Base-by-base conservation (phyloP, 2,329 filamentous ascomycete genomes). In the Hypoxylon sp. region DNA sequence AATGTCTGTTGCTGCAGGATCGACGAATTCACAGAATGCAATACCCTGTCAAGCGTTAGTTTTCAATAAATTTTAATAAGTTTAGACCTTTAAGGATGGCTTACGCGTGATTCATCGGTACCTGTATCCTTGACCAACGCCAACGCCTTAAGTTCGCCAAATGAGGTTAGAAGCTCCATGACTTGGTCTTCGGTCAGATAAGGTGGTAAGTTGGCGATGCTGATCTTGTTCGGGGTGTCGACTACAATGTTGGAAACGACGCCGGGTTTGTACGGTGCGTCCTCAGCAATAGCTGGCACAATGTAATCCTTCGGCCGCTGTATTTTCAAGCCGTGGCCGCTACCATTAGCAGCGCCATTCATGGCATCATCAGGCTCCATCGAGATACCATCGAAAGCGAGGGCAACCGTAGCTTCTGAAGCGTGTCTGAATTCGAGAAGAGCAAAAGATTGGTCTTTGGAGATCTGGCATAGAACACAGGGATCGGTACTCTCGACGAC, bases 291-390 rank as follows among this genome's bases (percentile, higher is more conserved):
- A 13, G 92, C 90, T 9, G 95, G 95, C 58, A 97, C 94, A 74
- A 98, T 97, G 80, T 98, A 99, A 79, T 99, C 96, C 82, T 97
- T 98, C 45, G 97, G 97, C 49, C 96, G 89, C 70, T 90, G 90
- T 73, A 98, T 93, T 36, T 89, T 86, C 41, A 98, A 84, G 5
- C 91, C 91, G 50, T 82, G 78, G 1, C 79, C 74, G 56, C 81
- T 81, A 21, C 82, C 84, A 71, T 84, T 83, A 2, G 82, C 83
- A 10, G 82, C 78, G 30, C 85, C 87, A 57, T 89, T 87, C 75
- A 68, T 71, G 59, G 83, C 81, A 71, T 91, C 89, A 58, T 90
- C 88, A 3, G 92, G 89, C 68, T 93, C 91, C 92, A 98, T 98
- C 7, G 88, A 87, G 67, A 96, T 94, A 30, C 95, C 94, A 74